These are phyloP conservation scores for Ceriops tagal DNA, from an alignment of 345 rosid genomes.

Conservation along the genomic window DNA sequence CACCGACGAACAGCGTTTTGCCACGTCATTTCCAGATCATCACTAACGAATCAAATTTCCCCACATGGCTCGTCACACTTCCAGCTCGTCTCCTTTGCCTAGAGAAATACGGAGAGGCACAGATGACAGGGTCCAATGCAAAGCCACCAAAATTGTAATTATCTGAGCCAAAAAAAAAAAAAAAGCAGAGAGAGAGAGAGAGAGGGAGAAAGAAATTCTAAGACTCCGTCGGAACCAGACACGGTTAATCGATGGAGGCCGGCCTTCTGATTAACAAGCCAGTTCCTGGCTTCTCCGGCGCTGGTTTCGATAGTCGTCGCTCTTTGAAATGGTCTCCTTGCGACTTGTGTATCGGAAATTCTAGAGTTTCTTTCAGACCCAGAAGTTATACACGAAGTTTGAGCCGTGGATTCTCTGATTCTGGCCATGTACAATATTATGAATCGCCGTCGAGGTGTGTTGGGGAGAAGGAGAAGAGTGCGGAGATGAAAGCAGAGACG, in stretches of 20 bases:
- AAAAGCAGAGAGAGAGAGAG: no score
- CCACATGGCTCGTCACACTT: background rate
- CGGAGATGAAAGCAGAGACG: conserved; percentile 16
- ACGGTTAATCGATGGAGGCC: conserved; percentile 8
- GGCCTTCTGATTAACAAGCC: background rate
- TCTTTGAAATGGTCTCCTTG: background rate
- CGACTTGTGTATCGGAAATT: background rate
- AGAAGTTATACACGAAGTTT: background rate
- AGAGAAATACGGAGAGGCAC: background rate
- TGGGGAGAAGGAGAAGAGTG: conserved; percentile 12
- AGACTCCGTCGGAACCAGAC: no score
- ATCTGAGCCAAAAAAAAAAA: no score
- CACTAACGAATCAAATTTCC: background rate
- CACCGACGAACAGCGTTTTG: background rate
- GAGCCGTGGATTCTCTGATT: conserved; percentile 9
- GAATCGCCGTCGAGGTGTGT: background rate
- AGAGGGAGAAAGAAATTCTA: no score
- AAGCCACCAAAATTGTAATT: no score
- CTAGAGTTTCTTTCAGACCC: background rate
- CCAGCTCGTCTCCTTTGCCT: background rate
- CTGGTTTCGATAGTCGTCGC: background rate
- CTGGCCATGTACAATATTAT: conserved; percentile 7
- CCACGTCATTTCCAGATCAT: conserved; percentile 7
- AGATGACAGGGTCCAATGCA: no score
- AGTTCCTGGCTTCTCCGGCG: background rate